Base-by-base conservation (phyloP, 768 basidiomycete species). In the Leccinellum albellum region DNA sequence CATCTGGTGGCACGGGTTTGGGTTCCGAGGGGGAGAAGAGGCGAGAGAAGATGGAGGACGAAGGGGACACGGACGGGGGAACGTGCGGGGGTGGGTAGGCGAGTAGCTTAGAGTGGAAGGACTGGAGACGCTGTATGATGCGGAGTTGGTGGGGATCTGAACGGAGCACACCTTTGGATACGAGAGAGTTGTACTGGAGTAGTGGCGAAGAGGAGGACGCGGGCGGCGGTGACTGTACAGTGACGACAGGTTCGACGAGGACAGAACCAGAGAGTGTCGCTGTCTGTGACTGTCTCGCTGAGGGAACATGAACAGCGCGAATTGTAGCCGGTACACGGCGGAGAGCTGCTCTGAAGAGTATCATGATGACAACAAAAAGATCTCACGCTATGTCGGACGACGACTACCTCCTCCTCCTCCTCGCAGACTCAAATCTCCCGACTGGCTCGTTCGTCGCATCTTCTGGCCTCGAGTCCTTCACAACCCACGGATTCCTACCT, bases 401-500 rank as follows among this genome's bases (percentile, higher is more conserved):
- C 68, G 72, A 74, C 0, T 91, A 89, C 70, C 73, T 93, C 29
- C 77, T 93, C 17, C 82, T 94, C 37, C 79, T 95, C 33, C 81
- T 96, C 44, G 82, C 91, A 0, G 94, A 96, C 75, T 90, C 91
- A 59, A 98, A 96, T 72, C 85, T 99, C 3, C 97, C 97, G 2
- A 98, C 96, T 0, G 97, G 97, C 33, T 89, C 96, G 1, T 99
- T 99, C 71, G 91, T 98, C 57, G 91, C 95, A 1, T 97, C 94
- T 1, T 83, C 91, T 3, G 96, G 96, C 2, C 81, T 98, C 58
- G 96, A 99, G 67, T 93, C 94, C 5, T 94, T 85, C 68, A 74
- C 84, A 40, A 87, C 89, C 26, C 97, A 99, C 69, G 97, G 94
- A 0, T 89, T 95, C 66, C 60, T 76, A 1, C 53, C 26, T 54